Evolutionary conservation across 2,329 filamentous ascomycete genomes (phyloP).

Genomic region (Chaetomium sp.): DNA sequence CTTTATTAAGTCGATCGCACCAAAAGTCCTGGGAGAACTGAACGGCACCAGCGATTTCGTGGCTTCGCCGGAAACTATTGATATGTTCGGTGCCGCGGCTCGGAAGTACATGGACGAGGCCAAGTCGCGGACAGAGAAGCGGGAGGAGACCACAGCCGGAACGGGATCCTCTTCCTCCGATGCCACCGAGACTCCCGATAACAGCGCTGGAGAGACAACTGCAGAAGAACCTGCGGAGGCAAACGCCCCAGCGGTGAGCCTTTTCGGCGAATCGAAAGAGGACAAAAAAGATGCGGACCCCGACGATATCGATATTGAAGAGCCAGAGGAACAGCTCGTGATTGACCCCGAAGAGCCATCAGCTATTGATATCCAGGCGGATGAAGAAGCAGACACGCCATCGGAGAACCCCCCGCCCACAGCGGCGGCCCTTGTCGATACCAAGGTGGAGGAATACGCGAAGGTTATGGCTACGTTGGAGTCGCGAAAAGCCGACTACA

Average conservation of each 20-base stretch:
- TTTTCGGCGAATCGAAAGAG: constrained; percentile 36
- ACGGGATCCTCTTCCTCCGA: constrained; percentile 15
- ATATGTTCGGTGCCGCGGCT: constrained; percentile 54
- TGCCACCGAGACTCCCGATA: not conserved
- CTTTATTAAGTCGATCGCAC: constrained; percentile 46
- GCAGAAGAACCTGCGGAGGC: constrained; percentile 8
- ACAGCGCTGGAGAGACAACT: not conserved
- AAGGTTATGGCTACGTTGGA: constrained; percentile 34
- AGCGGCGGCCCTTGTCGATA: constrained; percentile 8
- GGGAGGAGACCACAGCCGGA: not conserved
- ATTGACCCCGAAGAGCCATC: constrained; percentile 37
- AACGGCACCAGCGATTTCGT: constrained; percentile 42
- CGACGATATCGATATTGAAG: constrained; percentile 55
- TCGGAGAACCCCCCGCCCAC: constrained; percentile 16
- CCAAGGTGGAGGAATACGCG: constrained; percentile 12
- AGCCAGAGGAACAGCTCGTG: constrained; percentile 44
- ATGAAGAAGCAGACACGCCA: constrained; percentile 19
- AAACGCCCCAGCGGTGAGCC: constrained; percentile 21
- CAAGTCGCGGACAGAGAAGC: constrained; percentile 26
- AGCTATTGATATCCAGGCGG: constrained; percentile 20
- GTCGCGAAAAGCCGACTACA: constrained; percentile 41
- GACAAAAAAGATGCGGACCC: constrained; percentile 41
- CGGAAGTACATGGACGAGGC: constrained; percentile 51
- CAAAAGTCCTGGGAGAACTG: constrained; percentile 47
- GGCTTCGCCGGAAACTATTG: constrained; percentile 51